Evolutionary conservation across 2,329 filamentous ascomycete genomes (phyloP).

Genomic region (Colletotrichum incanum): DNA sequence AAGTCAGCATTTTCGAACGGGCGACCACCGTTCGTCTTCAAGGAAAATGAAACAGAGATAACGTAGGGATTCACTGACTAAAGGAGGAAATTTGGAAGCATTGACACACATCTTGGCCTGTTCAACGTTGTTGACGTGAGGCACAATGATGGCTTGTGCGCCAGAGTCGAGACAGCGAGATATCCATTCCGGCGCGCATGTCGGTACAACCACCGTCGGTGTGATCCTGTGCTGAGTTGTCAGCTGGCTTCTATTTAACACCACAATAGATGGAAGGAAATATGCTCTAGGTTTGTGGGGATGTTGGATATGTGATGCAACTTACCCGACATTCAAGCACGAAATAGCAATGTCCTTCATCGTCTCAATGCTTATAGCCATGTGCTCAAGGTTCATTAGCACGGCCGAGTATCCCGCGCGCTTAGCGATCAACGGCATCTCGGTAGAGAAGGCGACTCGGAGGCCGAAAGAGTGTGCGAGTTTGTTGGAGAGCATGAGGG

Average conservation of each 20-base stretch:
- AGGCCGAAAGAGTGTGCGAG: slow-evolving; percentile 34
- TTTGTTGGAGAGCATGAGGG: slow-evolving; percentile 17
- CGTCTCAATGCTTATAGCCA: slow-evolving; percentile 34
- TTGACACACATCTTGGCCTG: slow-evolving; percentile 62
- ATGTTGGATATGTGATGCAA: neutral
- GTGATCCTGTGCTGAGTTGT: slow-evolving; percentile 11
- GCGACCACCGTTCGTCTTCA: neutral
- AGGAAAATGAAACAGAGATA: neutral
- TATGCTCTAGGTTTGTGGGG: too few relatives aligned
- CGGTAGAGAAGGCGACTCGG: slow-evolving; percentile 34
- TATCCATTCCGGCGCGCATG: slow-evolving; percentile 32
- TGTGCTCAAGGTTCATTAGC: slow-evolving; percentile 34
- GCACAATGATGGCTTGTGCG: slow-evolving; percentile 66
- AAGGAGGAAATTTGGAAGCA: slow-evolving; percentile 66
- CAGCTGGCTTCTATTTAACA: neutral
- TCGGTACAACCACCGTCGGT: slow-evolving; percentile 5
- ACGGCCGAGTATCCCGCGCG: slow-evolving; percentile 29
- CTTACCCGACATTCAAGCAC: slow-evolving; percentile 24
- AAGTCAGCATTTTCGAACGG: neutral
- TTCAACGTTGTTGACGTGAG: slow-evolving; percentile 61
- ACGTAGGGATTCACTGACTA: slow-evolving; percentile 45
- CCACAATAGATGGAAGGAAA: too few relatives aligned
- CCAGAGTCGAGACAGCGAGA: slow-evolving; percentile 64
- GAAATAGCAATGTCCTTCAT: slow-evolving; percentile 30
- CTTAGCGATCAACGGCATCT: slow-evolving; percentile 34